Percentiles rank a stretch among this genome's conserved stretches.
phyloP scores from a whole-genome alignment of 306 rosid species.

The Glycine soja region DNA sequence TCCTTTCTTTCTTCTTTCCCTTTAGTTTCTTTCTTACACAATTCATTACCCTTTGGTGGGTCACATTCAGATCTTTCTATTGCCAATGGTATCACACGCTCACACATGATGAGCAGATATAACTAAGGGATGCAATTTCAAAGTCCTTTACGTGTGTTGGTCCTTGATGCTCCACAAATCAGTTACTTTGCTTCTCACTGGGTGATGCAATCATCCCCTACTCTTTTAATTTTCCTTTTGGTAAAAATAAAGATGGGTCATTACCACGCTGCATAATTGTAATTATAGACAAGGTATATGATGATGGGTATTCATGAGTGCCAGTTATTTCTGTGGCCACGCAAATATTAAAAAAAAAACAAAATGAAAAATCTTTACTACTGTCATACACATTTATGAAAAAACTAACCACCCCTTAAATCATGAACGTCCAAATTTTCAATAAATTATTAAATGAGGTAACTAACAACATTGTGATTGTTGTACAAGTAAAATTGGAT shows the following conservation, averaged over 20 bases:
- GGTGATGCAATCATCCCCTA: slow-evolving; percentile 59
- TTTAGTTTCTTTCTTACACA: slow-evolving; percentile 31
- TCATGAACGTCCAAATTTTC: slow-evolving; percentile 52
- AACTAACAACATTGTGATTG: too few species aligned
- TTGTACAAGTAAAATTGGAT: too few species aligned
- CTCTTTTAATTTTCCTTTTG: slow-evolving; percentile 43
- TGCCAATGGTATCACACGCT: slow-evolving; percentile 57
- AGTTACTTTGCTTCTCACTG: slow-evolving; percentile 51
- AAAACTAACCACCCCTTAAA: slow-evolving; percentile 53
- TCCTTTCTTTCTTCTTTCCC: not conserved
- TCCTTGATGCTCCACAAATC: slow-evolving; percentile 62
- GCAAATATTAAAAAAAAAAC: slow-evolving; percentile 46
- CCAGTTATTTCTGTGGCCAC: slow-evolving; percentile 66
- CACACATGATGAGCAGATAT: slow-evolving; percentile 55
- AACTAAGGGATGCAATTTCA: slow-evolving; percentile 55
- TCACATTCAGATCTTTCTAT: slow-evolving; percentile 47
- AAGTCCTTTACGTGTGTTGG: slow-evolving; percentile 77
- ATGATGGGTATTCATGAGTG: slow-evolving; percentile 86
- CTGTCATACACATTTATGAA: slow-evolving; percentile 75
- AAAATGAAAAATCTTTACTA: slow-evolving; percentile 52
- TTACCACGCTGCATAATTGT: slow-evolving; percentile 85
- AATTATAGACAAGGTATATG: slow-evolving; percentile 84
- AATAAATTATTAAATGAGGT: slow-evolving; percentile 39
- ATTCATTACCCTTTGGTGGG: slow-evolving; percentile 53
- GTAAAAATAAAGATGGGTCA: slow-evolving; percentile 67